Conservation (phyloP, 345 rosid species). For the Pistacia integerrima region DNA sequence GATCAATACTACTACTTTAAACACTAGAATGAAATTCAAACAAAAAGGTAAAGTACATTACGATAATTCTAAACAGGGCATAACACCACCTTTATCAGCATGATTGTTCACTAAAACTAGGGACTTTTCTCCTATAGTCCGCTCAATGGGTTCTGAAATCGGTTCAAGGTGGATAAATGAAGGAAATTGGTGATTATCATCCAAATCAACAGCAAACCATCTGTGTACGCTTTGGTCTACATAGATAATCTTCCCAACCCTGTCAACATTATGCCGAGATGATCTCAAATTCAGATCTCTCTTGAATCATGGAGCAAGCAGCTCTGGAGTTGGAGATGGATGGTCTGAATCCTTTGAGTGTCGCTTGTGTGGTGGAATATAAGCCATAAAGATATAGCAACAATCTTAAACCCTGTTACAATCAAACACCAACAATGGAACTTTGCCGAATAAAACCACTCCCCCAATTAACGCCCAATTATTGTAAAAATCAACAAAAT, state of each 20-base stretch:
- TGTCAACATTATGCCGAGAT: neutral
- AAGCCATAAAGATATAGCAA: constrained; percentile 10
- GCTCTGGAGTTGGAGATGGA: constrained; percentile 20
- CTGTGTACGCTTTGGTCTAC: constrained; percentile 21
- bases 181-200: constrained; percentile 17
- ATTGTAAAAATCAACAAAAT: too few relatives aligned
- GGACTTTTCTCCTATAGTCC: constrained; percentile 20
- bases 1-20: neutral
- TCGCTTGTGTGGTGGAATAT: constrained; percentile 35
- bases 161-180: constrained; percentile 25
- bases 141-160: constrained; percentile 5
- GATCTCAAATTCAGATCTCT: constrained; percentile 14
- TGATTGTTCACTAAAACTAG: constrained; percentile 23
- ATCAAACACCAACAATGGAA: too few relatives aligned
- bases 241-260: constrained; percentile 18
- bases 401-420: too few relatives aligned
- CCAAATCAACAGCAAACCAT: constrained; percentile 28
- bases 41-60: neutral
- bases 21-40: neutral
- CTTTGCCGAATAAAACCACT: too few relatives aligned
- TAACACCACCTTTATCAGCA: constrained; percentile 13
- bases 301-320: neutral
- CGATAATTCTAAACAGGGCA: too few relatives aligned
- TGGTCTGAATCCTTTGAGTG: constrained; percentile 10
- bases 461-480: too few relatives aligned